These are phyloP conservation scores for Crataegus laevigata DNA, from an alignment of 306 rosid species.

Conservation along the genomic window DNA sequence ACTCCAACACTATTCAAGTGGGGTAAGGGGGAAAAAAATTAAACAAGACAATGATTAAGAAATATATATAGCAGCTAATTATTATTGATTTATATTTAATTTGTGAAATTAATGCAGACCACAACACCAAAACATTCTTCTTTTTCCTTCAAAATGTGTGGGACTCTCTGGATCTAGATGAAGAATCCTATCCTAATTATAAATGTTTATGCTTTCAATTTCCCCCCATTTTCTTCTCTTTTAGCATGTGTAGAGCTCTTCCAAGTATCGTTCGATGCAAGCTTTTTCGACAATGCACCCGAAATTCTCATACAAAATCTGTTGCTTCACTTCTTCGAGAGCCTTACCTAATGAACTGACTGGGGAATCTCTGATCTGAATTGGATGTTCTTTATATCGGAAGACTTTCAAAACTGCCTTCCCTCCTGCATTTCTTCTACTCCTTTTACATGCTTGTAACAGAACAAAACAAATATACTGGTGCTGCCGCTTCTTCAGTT, in stretches of 20 bases:
- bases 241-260: neutral
- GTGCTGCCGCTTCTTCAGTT: neutral
- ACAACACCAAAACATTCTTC: slow-evolving; percentile 38
- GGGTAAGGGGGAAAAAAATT: neutral
- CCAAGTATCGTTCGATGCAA: slow-evolving; percentile 4
- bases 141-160: slow-evolving; percentile 30
- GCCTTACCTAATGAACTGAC: slow-evolving; percentile 7
- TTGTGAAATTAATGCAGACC: slow-evolving; percentile 40
- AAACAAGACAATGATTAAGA: slow-evolving; percentile 23
- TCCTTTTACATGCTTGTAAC: slow-evolving; percentile 23
- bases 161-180: slow-evolving; percentile 42
- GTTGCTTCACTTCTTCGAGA: neutral
- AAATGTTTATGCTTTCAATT: neutral
- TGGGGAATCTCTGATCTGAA: slow-evolving; percentile 8
- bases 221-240: neutral
- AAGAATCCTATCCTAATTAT: slow-evolving; percentile 32
- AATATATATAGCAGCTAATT: slow-evolving; percentile 33
- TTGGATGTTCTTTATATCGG: slow-evolving; percentile 12
- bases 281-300: slow-evolving; percentile 14
- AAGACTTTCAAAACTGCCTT: slow-evolving; percentile 21
- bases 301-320: slow-evolving; percentile 12
- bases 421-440: slow-evolving; percentile 9
- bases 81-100: slow-evolving; percentile 17
- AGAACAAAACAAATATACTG: neutral
- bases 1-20: neutral